These are phyloP conservation scores for Camillea tinctor DNA, from an alignment of 2,329 filamentous ascomycete species.

Conservation along the genomic window DNA sequence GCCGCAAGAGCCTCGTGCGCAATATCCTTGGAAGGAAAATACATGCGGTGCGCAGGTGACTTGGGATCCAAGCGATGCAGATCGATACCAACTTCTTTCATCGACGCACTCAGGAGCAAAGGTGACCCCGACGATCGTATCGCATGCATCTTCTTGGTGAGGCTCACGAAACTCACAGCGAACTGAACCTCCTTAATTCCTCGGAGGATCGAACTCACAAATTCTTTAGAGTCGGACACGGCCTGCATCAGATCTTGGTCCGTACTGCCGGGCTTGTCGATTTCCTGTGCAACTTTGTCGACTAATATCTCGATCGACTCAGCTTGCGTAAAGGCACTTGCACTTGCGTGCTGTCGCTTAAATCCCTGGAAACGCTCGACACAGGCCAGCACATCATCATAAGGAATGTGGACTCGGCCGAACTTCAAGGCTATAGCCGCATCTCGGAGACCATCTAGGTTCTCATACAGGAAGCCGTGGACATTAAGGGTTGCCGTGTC, in stretches of 20 bases:
- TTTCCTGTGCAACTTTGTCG: conserved; percentile 71
- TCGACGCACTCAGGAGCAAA: conserved; percentile 80
- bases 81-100: conserved; percentile 95
- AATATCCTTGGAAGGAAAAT: conserved; percentile 88
- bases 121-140: conserved; percentile 67
- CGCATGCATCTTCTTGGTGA: conserved; percentile 76
- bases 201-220: conserved; percentile 82
- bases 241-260: conserved; percentile 72
- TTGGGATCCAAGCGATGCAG: conserved; percentile 87
- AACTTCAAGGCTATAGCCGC: conserved; percentile 88
- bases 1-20: conserved; percentile 93
- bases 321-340: conserved; percentile 32
- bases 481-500: conserved; percentile 88
- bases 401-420: conserved; percentile 84
- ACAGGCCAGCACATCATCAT: conserved; percentile 76
- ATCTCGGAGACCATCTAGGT: conserved; percentile 83
- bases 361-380: conserved; percentile 53
- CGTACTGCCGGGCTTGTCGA: conserved; percentile 64
- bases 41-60: conserved; percentile 96
- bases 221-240: conserved; percentile 89
- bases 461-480: conserved; percentile 84
- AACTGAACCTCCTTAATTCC: conserved; percentile 97
- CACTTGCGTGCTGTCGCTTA: conserved; percentile 36
- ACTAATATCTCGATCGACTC: conserved; percentile 63
- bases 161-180: conserved; percentile 83